Evolutionary conservation across 1,284 basidiomycete genomes (phyloP), one percentile per base, ranked within the genome.

Genomic region (Bondarzewia mesenterica): DNA sequence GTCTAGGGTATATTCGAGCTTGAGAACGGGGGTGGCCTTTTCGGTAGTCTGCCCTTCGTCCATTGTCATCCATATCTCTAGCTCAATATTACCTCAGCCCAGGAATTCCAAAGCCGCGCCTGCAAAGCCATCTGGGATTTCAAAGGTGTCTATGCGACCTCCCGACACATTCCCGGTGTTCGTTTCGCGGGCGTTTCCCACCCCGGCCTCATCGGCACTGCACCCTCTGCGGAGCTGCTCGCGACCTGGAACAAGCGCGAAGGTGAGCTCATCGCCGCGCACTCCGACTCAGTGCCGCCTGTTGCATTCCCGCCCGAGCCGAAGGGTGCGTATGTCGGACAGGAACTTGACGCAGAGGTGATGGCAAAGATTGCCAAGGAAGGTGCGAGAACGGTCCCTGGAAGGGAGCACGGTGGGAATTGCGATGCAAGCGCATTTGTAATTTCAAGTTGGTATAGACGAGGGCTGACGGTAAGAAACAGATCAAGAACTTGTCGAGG

Each of bases 111-210:
- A 42, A 82, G 79, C 56, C 77, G 68, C 57, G 84, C 85, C 0
- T 76, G 78, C 47, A 90, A 90, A 59, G 84, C 85, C 4, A 85
- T 89, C 50, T 89, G 86, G 86, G 86, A 89, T 61, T 75, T 89
- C 54, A 70, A 86, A 55, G 80, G 82, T 22, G 68, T 82, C 46
- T 85, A 82, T 62, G 81, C 82, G 0, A 74, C 78, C 10, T 85
- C 82, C 5, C 73, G 85, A 8, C 86, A 88, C 62, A 80, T 90
- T 54, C 86, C 86, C 1, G 84, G 85, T 29, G 85, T 90, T 6
- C 76, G 80, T 27, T 90, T 91, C 58, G 83, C 85, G 0, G 86
- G 86, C 1, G 77, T 89, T 36, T 80, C 82, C 1, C 87, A 89
- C 60, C 85, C 86, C 0, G 85, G 85, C 46, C 70, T 88, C 25